A percentile compares a stretch with the other conserved stretches of the same genome.
Evolutionary conservation across 2,329 filamentous ascomycete species (phyloP).

Genomic region (Aspergillus sp.): DNA sequence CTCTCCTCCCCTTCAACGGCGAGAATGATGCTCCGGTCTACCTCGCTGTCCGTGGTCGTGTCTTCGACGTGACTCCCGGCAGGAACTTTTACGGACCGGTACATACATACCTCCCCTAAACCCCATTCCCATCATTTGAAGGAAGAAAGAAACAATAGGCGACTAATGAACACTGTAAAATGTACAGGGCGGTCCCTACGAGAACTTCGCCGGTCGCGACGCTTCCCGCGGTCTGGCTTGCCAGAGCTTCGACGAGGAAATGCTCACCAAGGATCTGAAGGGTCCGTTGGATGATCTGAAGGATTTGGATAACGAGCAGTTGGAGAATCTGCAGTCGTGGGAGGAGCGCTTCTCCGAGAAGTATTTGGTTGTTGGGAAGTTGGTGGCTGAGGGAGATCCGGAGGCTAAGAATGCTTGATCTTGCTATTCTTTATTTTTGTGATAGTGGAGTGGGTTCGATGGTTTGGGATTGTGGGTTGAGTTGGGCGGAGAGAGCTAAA

Average conservation of each 20-base stretch:
- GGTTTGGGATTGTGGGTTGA: not conserved
- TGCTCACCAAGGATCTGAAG: slow-evolving; percentile 89
- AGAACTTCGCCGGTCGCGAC: slow-evolving; percentile 93
- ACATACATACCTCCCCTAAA: slow-evolving; percentile 18
- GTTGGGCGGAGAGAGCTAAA: not conserved
- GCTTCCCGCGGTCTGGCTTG: slow-evolving; percentile 84
- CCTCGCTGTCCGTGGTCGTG: slow-evolving; percentile 83
- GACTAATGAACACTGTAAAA: not conserved
- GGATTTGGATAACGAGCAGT: slow-evolving; percentile 71
- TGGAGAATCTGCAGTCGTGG: slow-evolving; percentile 85
- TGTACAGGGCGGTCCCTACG: slow-evolving; percentile 77
- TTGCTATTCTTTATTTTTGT: no score
- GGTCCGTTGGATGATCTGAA: slow-evolving; percentile 76
- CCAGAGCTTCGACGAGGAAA: slow-evolving; percentile 91
- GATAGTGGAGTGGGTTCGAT: not conserved
- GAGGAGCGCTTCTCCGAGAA: slow-evolving; percentile 92
- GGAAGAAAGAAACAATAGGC: not conserved
- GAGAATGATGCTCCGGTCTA: slow-evolving; percentile 73
- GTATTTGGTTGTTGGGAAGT: slow-evolving; percentile 88
- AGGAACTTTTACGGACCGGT: slow-evolving; percentile 91
- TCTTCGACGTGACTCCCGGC: slow-evolving; percentile 87
- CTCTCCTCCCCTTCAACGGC: slow-evolving; percentile 86
- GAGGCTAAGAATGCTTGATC: slow-evolving; percentile 35
- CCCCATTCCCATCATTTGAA: no score
- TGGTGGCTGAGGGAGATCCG: slow-evolving; percentile 67